phyloP scores from a whole-genome alignment of 495 filamentous ascomycete species.

The Daldinia bambusicola region DNA sequence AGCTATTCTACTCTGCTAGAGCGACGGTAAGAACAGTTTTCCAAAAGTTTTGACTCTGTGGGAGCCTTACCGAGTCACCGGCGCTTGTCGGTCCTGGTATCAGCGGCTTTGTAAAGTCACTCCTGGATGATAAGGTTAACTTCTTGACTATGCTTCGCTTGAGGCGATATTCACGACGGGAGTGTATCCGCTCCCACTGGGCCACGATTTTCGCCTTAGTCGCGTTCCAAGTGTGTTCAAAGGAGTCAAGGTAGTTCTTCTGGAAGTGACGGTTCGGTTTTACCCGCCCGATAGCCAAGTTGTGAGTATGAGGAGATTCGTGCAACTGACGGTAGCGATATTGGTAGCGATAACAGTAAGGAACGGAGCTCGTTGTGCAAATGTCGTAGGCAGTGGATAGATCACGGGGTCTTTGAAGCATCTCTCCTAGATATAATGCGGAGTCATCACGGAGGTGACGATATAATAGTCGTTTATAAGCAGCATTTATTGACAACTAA shows the following conservation, averaged over 20 bases:
- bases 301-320: constrained; percentile 12
- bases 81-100: constrained; percentile 34
- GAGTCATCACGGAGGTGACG: constrained; percentile 46
- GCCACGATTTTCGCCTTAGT: constrained; percentile 39
- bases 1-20: constrained; percentile 26
- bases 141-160: constrained; percentile 49
- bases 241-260: constrained; percentile 24
- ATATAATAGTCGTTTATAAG: constrained; percentile 27
- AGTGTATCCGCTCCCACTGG: constrained; percentile 34
- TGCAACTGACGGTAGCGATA: constrained; percentile 16
- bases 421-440: constrained; percentile 43
- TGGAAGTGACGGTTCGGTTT: constrained; percentile 17
- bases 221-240: constrained; percentile 32
- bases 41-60: constrained; percentile 12
- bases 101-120: constrained; percentile 17
- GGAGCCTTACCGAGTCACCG: constrained; percentile 39
- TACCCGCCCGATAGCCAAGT: constrained; percentile 16
- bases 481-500: constrained; percentile 37
- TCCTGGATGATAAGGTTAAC: constrained; percentile 31
- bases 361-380: constrained; percentile 20
- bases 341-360: constrained; percentile 9
- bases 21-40: constrained; percentile 32
- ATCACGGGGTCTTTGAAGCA: constrained; percentile 47
- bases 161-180: constrained; percentile 32
- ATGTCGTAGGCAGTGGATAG: constrained; percentile 26